A percentile compares a stretch with the other conserved stretches of the same genome.
These are phyloP conservation scores for Ochetophila trinervis DNA, from an alignment of 306 rosid genomes.

Conservation along the genomic window DNA sequence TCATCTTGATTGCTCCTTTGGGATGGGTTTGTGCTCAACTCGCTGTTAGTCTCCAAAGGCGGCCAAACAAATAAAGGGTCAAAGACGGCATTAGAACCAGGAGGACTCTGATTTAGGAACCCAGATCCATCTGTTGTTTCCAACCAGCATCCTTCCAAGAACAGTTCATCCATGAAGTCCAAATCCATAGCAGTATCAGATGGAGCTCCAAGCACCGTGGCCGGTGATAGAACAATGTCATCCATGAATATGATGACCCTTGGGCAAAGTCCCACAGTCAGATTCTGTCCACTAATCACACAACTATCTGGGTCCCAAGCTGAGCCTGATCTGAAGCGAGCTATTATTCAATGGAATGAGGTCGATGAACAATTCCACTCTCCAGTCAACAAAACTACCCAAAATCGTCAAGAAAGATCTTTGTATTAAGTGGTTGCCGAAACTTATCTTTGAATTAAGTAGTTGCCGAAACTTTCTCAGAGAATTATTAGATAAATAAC, in stretches of 20 bases:
- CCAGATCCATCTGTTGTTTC: slow-evolving; percentile 73
- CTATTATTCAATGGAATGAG: slow-evolving; percentile 8
- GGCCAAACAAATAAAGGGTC: slow-evolving; percentile 65
- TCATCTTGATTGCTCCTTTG: slow-evolving; percentile 33
- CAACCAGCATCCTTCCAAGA: slow-evolving; percentile 81
- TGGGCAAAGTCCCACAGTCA: slow-evolving; percentile 12
- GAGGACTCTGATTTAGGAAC: slow-evolving; percentile 45
- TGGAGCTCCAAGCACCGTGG: slow-evolving; percentile 51
- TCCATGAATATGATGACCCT: slow-evolving; percentile 55
- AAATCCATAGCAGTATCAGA: slow-evolving; percentile 63
- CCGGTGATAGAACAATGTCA: slow-evolving; percentile 56
- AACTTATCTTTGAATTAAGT: neutral
- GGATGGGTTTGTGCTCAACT: slow-evolving; percentile 21
- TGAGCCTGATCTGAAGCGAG: slow-evolving; percentile 25
- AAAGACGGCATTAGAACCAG: slow-evolving; percentile 44
- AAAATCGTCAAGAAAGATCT: slow-evolving; percentile 20
- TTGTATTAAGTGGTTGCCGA: slow-evolving; percentile 3
- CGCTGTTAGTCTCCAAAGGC: slow-evolving; percentile 35
- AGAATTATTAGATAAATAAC: neutral
- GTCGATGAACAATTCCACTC: slow-evolving; percentile 15
- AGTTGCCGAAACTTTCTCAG: slow-evolving; percentile 4
- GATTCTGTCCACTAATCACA: slow-evolving; percentile 4
- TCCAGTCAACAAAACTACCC: slow-evolving; percentile 20
- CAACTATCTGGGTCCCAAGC: slow-evolving; percentile 23
- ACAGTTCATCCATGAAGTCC: slow-evolving; percentile 77